Conservation (phyloP, 495 filamentous ascomycete species). For the Penicillium psychrofluorescens region DNA sequence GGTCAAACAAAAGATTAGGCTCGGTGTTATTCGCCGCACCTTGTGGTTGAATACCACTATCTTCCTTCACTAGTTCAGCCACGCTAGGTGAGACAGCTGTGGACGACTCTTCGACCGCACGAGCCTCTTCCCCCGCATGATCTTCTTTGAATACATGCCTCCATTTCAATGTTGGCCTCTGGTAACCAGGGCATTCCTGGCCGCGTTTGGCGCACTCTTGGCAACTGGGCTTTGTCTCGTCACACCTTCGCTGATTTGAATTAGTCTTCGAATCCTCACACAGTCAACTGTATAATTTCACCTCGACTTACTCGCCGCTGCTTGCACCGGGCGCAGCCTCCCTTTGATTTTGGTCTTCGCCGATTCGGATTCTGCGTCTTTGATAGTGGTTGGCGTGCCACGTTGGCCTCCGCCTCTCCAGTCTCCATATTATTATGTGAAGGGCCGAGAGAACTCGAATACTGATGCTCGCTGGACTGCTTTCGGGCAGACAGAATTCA, state of each 20-base stretch:
- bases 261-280: neutral
- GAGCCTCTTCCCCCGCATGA: too few species aligned
- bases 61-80: too few species aligned
- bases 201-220: conserved; percentile 15
- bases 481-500: too few species aligned
- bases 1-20: conserved; percentile 4
- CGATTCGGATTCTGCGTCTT: conserved; percentile 15
- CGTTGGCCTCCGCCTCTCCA: too few species aligned
- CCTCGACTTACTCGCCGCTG: conserved; percentile 19
- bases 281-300: conserved; percentile 2
- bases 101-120: too few species aligned
- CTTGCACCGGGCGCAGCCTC: conserved; percentile 18
- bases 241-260: conserved; percentile 14
- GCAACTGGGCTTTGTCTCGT: conserved; percentile 19
- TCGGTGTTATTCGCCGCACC: too few species aligned
- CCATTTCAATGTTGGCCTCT: conserved; percentile 16
- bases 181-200: conserved; percentile 15
- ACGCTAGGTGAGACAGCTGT: too few species aligned
- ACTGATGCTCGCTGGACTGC: too few species aligned
- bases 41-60: too few species aligned
- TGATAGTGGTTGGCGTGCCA: too few species aligned
- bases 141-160: conserved; percentile 16
- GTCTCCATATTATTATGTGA: too few species aligned
- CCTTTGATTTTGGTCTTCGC: conserved; percentile 18
- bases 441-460: too few species aligned